Percentiles rank a stretch among this genome's conserved stretches.
These are phyloP conservation scores for Zoysia japonica DNA, from an alignment of 176 grass and related monocot genomes.

Conservation along the genomic window DNA sequence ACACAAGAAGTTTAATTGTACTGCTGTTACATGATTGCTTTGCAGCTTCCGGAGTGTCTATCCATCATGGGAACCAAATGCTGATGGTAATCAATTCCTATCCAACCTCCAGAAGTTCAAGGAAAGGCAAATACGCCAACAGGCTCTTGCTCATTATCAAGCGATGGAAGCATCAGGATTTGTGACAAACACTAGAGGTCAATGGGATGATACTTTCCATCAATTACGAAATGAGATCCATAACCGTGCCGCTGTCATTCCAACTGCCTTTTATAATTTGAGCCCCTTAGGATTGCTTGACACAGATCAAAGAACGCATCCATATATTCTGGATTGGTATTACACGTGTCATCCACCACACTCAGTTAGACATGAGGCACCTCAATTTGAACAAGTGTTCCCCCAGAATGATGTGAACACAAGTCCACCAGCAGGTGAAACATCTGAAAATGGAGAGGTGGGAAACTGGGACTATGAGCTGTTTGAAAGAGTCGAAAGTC, in stretches of 20 bases:
- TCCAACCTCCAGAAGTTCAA: slow-evolving; percentile 84
- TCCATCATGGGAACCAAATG: slow-evolving; percentile 73
- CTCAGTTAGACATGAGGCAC: slow-evolving; percentile 36
- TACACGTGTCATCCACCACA: slow-evolving; percentile 54
- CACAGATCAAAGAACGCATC: slow-evolving; percentile 60
- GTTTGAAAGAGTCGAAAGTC: slow-evolving; percentile 51
- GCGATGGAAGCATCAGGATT: slow-evolving; percentile 56
- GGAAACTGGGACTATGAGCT: slow-evolving; percentile 24
- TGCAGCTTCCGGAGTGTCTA: slow-evolving; percentile 89
- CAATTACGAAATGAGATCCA: slow-evolving; percentile 36
- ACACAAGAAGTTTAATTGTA: slow-evolving; percentile 22
- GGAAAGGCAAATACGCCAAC: slow-evolving; percentile 53
- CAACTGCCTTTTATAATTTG: slow-evolving; percentile 44
- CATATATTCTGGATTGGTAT: slow-evolving; percentile 91
- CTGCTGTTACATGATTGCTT: slow-evolving; percentile 26
- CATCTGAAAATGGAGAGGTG: slow-evolving; percentile 53
- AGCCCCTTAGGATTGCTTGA: slow-evolving; percentile 60
- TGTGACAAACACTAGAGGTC: slow-evolving; percentile 44
- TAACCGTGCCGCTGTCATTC: slow-evolving; percentile 25
- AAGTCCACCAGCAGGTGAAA: slow-evolving; percentile 21
- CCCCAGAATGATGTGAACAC: slow-evolving; percentile 18
- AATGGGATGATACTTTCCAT: slow-evolving; percentile 48
- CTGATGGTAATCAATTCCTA: slow-evolving; percentile 63
- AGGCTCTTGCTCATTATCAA: slow-evolving; percentile 53
- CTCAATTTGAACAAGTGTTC: slow-evolving; percentile 25